phyloP scores from a whole-genome alignment of 805 yeast genomes.

The Torulaspora microellipsoides region DNA sequence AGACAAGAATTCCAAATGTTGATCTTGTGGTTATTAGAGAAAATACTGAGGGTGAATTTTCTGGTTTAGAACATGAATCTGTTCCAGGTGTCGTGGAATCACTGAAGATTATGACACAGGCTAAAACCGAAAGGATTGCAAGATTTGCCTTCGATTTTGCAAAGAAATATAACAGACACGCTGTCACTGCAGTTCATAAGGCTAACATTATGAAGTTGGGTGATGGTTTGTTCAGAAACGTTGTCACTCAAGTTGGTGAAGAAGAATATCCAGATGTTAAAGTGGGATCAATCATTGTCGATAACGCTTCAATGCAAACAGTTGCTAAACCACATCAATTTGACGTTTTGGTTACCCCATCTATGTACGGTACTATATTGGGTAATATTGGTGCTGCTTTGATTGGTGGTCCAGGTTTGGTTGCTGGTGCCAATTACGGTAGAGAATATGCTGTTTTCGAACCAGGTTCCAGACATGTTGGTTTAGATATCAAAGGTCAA shows the following conservation, averaged over 20 bases:
- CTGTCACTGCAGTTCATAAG: constrained; percentile 96
- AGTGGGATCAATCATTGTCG: constrained; percentile 92
- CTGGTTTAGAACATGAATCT: constrained; percentile 96
- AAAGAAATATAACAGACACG: constrained; percentile 81
- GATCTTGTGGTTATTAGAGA: constrained; percentile 96
- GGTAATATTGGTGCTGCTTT: constrained; percentile 95
- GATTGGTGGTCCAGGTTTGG: constrained; percentile 97
- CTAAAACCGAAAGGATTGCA: constrained; percentile 95
- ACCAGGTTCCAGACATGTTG: constrained; percentile 99
- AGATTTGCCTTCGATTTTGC: constrained; percentile 97
- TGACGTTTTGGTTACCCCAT: constrained; percentile 96
- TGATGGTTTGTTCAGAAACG: constrained; percentile 95
- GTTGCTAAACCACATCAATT: constrained; percentile 97
- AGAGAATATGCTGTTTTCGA: constrained; percentile 96
- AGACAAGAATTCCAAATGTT: constrained; percentile 81
- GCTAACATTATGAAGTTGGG: constrained; percentile 99
- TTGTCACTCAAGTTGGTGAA: constrained; percentile 81
- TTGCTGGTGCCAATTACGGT: constrained; percentile 98
- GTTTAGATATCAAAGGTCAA: constrained; percentile 91
- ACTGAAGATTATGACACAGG: constrained; percentile 87
- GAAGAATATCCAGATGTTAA: constrained; percentile 79
- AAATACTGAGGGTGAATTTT: constrained; percentile 98
- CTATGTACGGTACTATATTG: constrained; percentile 94
- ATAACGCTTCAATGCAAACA: constrained; percentile 99
- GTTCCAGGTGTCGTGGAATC: constrained; percentile 98